Percentiles rank a stretch among this genome's conserved stretches.
Evolutionary conservation across 306 rosid genomes (phyloP).

Genomic region (Alnus rubra): DNA sequence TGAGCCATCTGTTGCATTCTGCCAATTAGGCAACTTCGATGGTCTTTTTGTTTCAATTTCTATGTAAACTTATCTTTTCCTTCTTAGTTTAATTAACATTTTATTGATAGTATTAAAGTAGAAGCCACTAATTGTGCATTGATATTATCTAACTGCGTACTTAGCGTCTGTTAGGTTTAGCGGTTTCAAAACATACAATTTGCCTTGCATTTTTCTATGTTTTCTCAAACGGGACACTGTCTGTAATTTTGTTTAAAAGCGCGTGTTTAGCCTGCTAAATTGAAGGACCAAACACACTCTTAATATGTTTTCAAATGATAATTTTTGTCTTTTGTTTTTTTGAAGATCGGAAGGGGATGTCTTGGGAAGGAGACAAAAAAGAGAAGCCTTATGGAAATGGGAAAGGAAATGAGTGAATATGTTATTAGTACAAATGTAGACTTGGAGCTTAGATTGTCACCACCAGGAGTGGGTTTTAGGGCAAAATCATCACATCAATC

Average conservation of each 20-base stretch:
- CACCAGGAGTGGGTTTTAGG: not conserved
- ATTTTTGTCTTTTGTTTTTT: not conserved
- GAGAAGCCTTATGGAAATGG: not conserved
- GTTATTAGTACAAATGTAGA: not conserved
- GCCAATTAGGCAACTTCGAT: not conserved
- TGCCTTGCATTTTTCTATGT: too few relatives aligned
- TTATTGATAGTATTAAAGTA: not conserved
- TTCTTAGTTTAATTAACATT: not conserved
- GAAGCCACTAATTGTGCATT: not conserved
- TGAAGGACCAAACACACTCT: too few relatives aligned
- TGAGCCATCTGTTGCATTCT: not conserved
- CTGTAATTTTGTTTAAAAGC: too few relatives aligned
- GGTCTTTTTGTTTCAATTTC: not conserved
- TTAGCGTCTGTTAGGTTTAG: not conserved
- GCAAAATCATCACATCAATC: not conserved
- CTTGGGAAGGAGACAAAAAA: not conserved
- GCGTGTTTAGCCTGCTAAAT: too few relatives aligned
- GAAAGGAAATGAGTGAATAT: not conserved
- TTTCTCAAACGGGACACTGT: too few relatives aligned
- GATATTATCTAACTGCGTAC: not conserved
- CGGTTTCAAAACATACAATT: too few relatives aligned
- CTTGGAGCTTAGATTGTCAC: constrained; percentile 23
- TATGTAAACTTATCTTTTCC: not conserved
- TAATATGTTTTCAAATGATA: too few relatives aligned
- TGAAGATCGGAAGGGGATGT: constrained; percentile 4